Base-by-base conservation (phyloP, 129 eudicot species). In the Saposhnikovia divaricata region DNA sequence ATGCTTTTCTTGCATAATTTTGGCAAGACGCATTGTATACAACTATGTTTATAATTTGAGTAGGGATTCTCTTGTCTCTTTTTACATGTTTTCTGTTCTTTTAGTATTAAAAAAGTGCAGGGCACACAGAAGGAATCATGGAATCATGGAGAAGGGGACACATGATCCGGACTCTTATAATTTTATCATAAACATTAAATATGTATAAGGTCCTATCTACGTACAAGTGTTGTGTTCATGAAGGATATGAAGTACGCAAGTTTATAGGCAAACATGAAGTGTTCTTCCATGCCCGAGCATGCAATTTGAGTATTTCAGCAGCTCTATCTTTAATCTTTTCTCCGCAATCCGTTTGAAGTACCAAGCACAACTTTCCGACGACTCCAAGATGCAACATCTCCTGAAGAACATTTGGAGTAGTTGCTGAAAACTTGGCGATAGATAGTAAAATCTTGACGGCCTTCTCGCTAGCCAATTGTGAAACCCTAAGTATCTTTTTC, bases 321-420 rank as follows among this genome's bases (percentile, higher is more conserved):
- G 77, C 77, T 73, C 34, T 73, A 11, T 43, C 53, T 47, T 73
- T 73, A 4, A 44, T 43, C 55, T 43, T 73, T 4, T 44, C 38
- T 9, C 77, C 77, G 27, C 77, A 42, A 44, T 73, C 77, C 55
- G 31, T 47, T 44, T 73, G 77, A n/a, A 73, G 34, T 39, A 44
- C 77, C 53, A 73, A 73, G 16, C 77, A 73, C 55, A 73, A 73
- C 55, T 73, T 73, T 12, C 39, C 55, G 39, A 44, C 77, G 25
- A 73, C 77, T 44, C 77, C 77, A n/a, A 73, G 77, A 25, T 44
- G 55, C 77, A 73, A 73, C 77, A 73, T 73, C 55, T 73, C 77
- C 53, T 73, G 77, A n/a, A 73, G 51, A 10, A 73, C 77, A 4
- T 47, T 73, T 27, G 77, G 27, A 73, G 28, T 38, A 7, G 53